These are phyloP conservation scores for Lasiosphaeria ovina DNA, from an alignment of 495 filamentous ascomycete species.

Conservation along the genomic window DNA sequence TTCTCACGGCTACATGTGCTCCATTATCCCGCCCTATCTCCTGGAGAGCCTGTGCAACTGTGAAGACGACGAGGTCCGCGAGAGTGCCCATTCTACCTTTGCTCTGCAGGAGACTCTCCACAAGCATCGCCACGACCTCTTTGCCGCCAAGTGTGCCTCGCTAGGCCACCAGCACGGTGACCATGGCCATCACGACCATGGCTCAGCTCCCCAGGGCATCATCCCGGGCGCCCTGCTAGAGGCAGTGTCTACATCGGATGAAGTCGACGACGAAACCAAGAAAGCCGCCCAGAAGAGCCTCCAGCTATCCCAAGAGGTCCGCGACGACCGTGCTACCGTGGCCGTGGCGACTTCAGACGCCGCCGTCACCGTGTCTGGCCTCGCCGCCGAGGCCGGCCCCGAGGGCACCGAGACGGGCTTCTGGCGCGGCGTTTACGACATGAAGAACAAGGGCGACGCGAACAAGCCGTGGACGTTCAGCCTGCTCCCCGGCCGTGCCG, in stretches of 20 bases:
- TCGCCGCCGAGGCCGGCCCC: conserved; percentile 6
- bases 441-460: conserved; percentile 2
- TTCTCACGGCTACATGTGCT: conserved; percentile 24
- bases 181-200: conserved; percentile 18
- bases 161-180: conserved; percentile 15
- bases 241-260: conserved; percentile 28
- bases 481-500: background rate
- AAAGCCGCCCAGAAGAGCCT: conserved; percentile 30
- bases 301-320: conserved; percentile 26
- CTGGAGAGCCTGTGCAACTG: conserved; percentile 33
- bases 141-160: conserved; percentile 24
- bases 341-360: background rate
- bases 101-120: background rate
- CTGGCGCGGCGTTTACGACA: conserved; percentile 2
- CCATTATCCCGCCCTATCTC: conserved; percentile 36
- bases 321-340: conserved; percentile 15
- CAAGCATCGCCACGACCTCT: conserved; percentile 19
- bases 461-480: conserved; percentile 1
- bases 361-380: background rate
- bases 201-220: conserved; percentile 22
- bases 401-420: background rate
- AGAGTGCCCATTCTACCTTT: conserved; percentile 29
- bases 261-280: conserved; percentile 32
- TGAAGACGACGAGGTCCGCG: conserved; percentile 22
- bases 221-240: conserved; percentile 34